Percentiles rank a stretch among this genome's conserved stretches.
These are phyloP conservation scores for Epichloe coenophiala DNA, from an alignment of 2,329 filamentous ascomycete genomes.

Conservation along the genomic window DNA sequence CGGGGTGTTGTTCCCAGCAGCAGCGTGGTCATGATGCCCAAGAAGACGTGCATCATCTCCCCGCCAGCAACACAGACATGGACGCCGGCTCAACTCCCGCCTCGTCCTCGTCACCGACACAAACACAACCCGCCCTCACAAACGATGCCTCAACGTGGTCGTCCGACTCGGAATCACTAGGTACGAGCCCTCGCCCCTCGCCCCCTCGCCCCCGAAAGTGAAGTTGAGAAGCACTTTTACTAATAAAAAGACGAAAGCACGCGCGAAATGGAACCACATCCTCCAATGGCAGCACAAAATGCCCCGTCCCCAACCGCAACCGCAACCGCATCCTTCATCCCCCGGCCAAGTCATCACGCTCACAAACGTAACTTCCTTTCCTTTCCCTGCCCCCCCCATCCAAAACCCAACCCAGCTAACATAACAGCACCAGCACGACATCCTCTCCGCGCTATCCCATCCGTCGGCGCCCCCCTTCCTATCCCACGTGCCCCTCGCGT, in stretches of 20 bases:
- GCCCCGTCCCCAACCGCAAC: background rate
- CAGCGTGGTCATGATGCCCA: no score
- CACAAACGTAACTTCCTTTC: slow-evolving; percentile 8
- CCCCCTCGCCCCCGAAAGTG: background rate
- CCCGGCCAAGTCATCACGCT: slow-evolving; percentile 1
- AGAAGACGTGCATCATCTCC: no score
- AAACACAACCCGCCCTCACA: background rate
- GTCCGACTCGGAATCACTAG: no score
- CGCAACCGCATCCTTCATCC: background rate
- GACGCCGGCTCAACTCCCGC: background rate
- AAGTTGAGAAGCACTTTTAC: no score
- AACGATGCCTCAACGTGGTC: no score
- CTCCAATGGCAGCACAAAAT: background rate
- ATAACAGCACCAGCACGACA: slow-evolving; percentile 7
- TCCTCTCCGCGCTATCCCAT: slow-evolving; percentile 10
- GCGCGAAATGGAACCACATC: background rate
- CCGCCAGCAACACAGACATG: background rate
- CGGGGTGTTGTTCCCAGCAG: slow-evolving; percentile 12
- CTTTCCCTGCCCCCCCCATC: no score
- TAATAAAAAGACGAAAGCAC: background rate
- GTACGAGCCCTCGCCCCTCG: background rate
- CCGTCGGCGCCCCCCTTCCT: slow-evolving; percentile 9
- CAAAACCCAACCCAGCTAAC: background rate
- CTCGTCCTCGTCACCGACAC: background rate
- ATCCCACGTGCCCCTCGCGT: slow-evolving; percentile 8